These are phyloP conservation scores for Puya raimondii DNA, from an alignment of 176 grass and related monocot genomes.

Conservation along the genomic window DNA sequence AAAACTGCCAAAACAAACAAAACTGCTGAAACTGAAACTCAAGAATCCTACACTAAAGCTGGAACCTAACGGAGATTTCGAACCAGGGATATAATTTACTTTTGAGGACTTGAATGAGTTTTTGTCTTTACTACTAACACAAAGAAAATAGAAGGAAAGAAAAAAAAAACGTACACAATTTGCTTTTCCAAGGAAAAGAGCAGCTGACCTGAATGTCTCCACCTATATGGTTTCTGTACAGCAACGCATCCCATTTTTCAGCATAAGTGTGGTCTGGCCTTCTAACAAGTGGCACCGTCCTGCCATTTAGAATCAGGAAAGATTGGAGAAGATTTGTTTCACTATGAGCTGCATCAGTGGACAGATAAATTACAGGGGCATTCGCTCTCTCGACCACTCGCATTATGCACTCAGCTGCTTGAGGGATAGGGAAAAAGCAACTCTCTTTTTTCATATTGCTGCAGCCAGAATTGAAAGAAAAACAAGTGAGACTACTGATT, in stretches of 20 bases:
- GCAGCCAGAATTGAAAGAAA: slow-evolving; percentile 18
- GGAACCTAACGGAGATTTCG: no score
- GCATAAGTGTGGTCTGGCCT: slow-evolving; percentile 61
- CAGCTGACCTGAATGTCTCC: slow-evolving; percentile 57
- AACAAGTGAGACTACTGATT: background rate
- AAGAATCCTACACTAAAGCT: no score
- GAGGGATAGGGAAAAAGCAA: slow-evolving; percentile 90
- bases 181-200: background rate
- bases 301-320: slow-evolving; percentile 53
- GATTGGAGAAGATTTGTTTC: slow-evolving; percentile 74
- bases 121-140: background rate
- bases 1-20: no score
- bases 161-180: background rate
- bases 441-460: slow-evolving; percentile 94
- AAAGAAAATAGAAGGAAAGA: background rate
- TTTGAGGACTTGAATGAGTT: no score
- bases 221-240: slow-evolving; percentile 66
- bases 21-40: no score
- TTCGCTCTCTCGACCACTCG: slow-evolving; percentile 51
- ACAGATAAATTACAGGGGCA: slow-evolving; percentile 76
- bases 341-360: slow-evolving; percentile 77
- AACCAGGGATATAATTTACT: no score
- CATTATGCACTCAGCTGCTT: slow-evolving; percentile 77
- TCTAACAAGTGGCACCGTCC: slow-evolving; percentile 63
- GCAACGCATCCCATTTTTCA: slow-evolving; percentile 92